A percentile compares a stretch with the other conserved stretches of the same genome.
Evolutionary conservation across 305 asterid species (phyloP).

Genomic region (Fraxinus sp.): DNA sequence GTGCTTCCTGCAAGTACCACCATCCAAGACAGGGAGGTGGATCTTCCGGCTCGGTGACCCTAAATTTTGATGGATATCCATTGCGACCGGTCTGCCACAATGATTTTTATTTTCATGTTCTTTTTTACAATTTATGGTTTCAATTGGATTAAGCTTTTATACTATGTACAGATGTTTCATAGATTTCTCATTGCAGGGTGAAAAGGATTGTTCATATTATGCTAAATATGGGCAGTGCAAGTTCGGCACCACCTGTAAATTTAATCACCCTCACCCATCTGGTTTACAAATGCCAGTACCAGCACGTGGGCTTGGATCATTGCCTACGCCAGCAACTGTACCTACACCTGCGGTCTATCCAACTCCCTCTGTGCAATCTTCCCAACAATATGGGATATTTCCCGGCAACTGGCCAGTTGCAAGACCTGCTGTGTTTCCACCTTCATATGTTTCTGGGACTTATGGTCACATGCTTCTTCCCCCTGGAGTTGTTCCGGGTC

Average conservation of each 20-base stretch:
- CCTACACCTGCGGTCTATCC: constrained; percentile 61
- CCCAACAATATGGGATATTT: constrained; percentile 78
- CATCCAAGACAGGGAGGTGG: constrained; percentile 88
- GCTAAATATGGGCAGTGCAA: constrained; percentile 90
- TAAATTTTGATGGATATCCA: constrained; percentile 72
- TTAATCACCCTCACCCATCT: constrained; percentile 85
- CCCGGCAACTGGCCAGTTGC: constrained; percentile 84
- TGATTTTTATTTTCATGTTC: constrained; percentile 7
- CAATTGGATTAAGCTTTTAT: constrained; percentile 2
- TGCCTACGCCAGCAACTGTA: constrained; percentile 40
- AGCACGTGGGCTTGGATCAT: constrained; percentile 43
- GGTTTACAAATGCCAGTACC: constrained; percentile 46
- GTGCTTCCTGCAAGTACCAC: constrained; percentile 91
- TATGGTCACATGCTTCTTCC: constrained; percentile 77
- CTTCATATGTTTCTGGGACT: constrained; percentile 75
- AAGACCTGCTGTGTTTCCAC: constrained; percentile 73
- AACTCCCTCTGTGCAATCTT: constrained; percentile 49
- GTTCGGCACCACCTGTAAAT: constrained; percentile 87
- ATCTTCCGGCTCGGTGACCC: constrained; percentile 51
- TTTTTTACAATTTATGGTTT: constrained; percentile 1
- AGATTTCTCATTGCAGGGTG: constrained; percentile 60
- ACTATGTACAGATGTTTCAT: constrained; percentile 25
- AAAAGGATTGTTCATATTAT: constrained; percentile 79
- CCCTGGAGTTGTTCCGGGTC: constrained; percentile 74
- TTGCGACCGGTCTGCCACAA: constrained; percentile 64